Conservation (phyloP, 352 stramenopile genomes). For the Globisporangium camurandrum region DNA sequence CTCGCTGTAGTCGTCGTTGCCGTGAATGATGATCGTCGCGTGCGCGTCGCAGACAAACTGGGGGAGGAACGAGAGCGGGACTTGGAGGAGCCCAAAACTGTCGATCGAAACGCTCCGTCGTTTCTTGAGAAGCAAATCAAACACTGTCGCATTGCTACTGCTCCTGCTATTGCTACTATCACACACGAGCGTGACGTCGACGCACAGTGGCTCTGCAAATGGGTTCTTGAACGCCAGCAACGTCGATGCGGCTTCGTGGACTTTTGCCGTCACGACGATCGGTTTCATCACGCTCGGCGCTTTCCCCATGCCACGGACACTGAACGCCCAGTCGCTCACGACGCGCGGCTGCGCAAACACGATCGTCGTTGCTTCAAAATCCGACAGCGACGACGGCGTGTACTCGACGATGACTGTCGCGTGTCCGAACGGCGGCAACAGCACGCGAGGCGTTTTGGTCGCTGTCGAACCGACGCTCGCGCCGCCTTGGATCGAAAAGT, state of each 20-base stretch:
- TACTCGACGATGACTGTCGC: slow-evolving; percentile 78
- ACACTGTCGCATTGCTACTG: slow-evolving; percentile 8
- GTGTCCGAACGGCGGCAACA: slow-evolving; percentile 63
- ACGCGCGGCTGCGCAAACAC: slow-evolving; percentile 64
- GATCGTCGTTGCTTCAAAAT: slow-evolving; percentile 64
- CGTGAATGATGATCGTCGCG: slow-evolving; percentile 61
- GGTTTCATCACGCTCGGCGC: slow-evolving; percentile 89
- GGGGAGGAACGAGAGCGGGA: slow-evolving; percentile 89
- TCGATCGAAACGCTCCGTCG: slow-evolving; percentile 60
- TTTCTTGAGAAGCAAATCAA: slow-evolving; percentile 76
- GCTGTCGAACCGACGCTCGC: background rate
- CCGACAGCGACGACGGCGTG: slow-evolving; percentile 83
- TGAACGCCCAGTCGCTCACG: slow-evolving; percentile 88
- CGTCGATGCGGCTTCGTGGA: slow-evolving; percentile 75
- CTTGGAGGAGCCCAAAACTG: slow-evolving; percentile 76
- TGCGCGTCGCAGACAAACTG: slow-evolving; percentile 54
- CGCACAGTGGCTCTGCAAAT: slow-evolving; percentile 69
- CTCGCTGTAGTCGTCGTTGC: slow-evolving; percentile 54
- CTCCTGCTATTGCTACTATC: slow-evolving; percentile 3
- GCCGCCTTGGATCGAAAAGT: slow-evolving; percentile 78
- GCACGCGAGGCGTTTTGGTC: slow-evolving; percentile 15
- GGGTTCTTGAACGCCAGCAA: slow-evolving; percentile 92
- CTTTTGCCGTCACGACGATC: slow-evolving; percentile 51
- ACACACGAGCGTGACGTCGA: slow-evolving; percentile 70
- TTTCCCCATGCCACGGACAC: slow-evolving; percentile 63